Percentiles rank a stretch among this genome's conserved stretches.
phyloP scores from a whole-genome alignment of 257 asterid genomes.

The Echium plantagineum region DNA sequence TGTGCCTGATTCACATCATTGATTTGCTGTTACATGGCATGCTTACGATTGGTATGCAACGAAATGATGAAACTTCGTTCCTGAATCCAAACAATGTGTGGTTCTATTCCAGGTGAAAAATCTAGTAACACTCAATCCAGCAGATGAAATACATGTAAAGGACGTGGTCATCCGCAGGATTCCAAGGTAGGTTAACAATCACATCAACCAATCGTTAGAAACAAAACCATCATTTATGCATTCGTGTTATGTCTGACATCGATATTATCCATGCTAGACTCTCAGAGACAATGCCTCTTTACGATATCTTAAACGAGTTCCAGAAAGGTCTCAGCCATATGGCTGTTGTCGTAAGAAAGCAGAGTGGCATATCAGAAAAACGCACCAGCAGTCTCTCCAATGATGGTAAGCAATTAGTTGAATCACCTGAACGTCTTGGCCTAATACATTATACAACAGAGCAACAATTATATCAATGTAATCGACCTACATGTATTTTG shows the following conservation, averaged over 20 bases:
- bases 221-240: not conserved
- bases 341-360: conserved; percentile 51
- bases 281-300: conserved; percentile 33
- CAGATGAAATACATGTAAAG: conserved; percentile 37
- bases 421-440: not conserved
- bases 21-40: not conserved
- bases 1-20: not conserved
- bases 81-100: not conserved
- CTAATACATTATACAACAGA: not conserved
- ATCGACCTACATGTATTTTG: not conserved
- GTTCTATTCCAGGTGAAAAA: conserved; percentile 48
- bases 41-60: not conserved
- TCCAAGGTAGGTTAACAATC: conserved; percentile 39
- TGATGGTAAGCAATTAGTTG: conserved; percentile 7
- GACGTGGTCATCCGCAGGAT: conserved; percentile 49
- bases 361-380: conserved; percentile 5
- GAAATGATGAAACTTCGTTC: not conserved
- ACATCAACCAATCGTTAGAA: not conserved
- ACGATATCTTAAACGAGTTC: conserved; percentile 59
- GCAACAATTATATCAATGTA: no score
- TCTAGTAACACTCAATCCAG: conserved; percentile 43
- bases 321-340: conserved; percentile 71
- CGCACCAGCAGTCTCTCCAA: not conserved
- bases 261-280: conserved; percentile 10
- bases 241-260: not conserved